phyloP scores from a whole-genome alignment of 192 early-diverging fungal species.

The Gryganskiella cystojenkinii region DNA sequence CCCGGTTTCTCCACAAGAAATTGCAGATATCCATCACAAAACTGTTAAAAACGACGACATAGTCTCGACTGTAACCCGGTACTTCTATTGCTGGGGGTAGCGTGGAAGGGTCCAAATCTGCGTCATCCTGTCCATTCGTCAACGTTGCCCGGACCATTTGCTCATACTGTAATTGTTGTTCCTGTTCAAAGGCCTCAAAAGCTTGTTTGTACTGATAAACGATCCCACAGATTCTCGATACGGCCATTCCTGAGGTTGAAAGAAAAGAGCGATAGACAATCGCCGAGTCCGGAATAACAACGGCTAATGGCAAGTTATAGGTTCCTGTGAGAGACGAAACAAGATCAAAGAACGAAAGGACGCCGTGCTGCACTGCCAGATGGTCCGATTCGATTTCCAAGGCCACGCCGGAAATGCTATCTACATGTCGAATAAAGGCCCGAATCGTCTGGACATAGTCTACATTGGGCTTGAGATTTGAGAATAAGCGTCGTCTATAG shows the following conservation, averaged over 20 bases:
- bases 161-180: conserved; percentile 36
- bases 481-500: conserved; percentile 46
- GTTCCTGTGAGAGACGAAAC: conserved; percentile 26
- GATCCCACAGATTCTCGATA: conserved; percentile 61
- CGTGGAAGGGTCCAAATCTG: not conserved
- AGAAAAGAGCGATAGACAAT: conserved; percentile 59
- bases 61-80: conserved; percentile 41
- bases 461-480: conserved; percentile 48
- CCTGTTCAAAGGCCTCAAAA: conserved; percentile 53
- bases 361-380: conserved; percentile 56
- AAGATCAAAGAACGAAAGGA: conserved; percentile 61
- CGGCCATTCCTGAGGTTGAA: conserved; percentile 55
- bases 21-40: conserved; percentile 66
- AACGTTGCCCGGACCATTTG: conserved; percentile 28
- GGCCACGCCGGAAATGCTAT: conserved; percentile 39
- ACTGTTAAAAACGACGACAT: conserved; percentile 63
- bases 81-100: conserved; percentile 19
- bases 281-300: conserved; percentile 57
- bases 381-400: conserved; percentile 57
- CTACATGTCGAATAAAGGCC: conserved; percentile 57
- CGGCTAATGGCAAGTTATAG: conserved; percentile 34
- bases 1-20: conserved; percentile 57
- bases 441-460: conserved; percentile 57
- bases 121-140: not conserved
- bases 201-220: conserved; percentile 55